Evolutionary conservation across 2,329 filamentous ascomycete species (phyloP).

Genomic region (Aureobasidium namibiae): DNA sequence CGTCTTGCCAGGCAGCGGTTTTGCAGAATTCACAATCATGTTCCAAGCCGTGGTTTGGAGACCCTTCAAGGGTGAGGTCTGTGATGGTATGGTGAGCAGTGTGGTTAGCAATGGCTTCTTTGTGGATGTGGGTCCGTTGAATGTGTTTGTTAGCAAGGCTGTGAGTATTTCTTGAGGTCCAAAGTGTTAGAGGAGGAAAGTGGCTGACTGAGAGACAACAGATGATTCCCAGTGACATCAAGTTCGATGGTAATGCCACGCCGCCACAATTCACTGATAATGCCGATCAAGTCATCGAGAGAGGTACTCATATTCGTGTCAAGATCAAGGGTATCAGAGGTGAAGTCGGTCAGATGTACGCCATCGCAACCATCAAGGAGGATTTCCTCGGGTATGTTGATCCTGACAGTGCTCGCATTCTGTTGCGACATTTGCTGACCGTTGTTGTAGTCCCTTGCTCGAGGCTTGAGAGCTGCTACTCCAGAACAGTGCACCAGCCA

Average conservation of each 20-base stretch:
- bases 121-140: slow-evolving; percentile 68
- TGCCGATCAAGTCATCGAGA: slow-evolving; percentile 86
- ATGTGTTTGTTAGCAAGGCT: slow-evolving; percentile 72
- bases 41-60: slow-evolving; percentile 97
- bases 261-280: slow-evolving; percentile 97
- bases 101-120: slow-evolving; percentile 93
- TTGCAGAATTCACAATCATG: slow-evolving; percentile 89
- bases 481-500: neutral
- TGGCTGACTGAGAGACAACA: slow-evolving; percentile 27
- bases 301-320: slow-evolving; percentile 83
- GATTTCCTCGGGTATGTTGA: slow-evolving; percentile 31
- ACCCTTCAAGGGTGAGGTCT: slow-evolving; percentile 96
- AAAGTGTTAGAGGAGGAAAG: neutral
- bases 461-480: slow-evolving; percentile 4
- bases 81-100: slow-evolving; percentile 87
- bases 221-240: slow-evolving; percentile 87
- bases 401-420: neutral
- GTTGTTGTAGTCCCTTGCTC: neutral
- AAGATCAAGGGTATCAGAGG: slow-evolving; percentile 91
- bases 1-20: slow-evolving; percentile 81
- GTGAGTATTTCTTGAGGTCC: slow-evolving; percentile 44
- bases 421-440: neutral
- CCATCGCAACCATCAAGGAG: slow-evolving; percentile 94
- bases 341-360: slow-evolving; percentile 91
- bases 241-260: slow-evolving; percentile 90